These are phyloP conservation scores for Bothriochloa decipiens DNA, from an alignment of 176 grass and related monocot genomes.

Conservation along the genomic window DNA sequence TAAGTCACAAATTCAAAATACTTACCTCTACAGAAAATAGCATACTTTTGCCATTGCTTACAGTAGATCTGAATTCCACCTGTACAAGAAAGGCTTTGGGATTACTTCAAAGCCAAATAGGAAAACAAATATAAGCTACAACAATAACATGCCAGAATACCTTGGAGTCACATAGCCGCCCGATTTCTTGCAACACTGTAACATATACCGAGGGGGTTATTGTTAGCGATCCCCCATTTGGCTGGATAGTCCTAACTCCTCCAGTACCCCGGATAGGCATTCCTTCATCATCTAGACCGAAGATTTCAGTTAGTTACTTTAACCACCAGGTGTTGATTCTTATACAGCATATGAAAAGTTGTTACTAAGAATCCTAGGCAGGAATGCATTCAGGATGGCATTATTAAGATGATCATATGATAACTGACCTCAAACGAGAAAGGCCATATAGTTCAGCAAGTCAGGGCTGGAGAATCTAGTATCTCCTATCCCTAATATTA, in stretches of 20 bases:
- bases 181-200: constrained; percentile 83
- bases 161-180: constrained; percentile 65
- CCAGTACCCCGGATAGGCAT: constrained; percentile 41
- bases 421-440: neutral
- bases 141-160: constrained; percentile 42
- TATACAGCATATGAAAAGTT: constrained; percentile 16
- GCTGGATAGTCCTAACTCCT: constrained; percentile 50
- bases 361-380: neutral
- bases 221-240: constrained; percentile 51
- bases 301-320: constrained; percentile 40
- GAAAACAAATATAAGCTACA: constrained; percentile 27
- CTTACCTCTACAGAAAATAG: constrained; percentile 88
- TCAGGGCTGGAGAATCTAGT: neutral
- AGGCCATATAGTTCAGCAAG: neutral
- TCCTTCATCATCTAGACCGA: constrained; percentile 68
- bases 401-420: neutral
- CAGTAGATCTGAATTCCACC: constrained; percentile 83
- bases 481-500: neutral
- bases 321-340: constrained; percentile 1
- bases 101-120: constrained; percentile 13
- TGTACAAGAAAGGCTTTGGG: constrained; percentile 38
- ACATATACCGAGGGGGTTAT: constrained; percentile 63
- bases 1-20: constrained; percentile 20
- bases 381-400: neutral
- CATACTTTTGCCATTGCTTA: constrained; percentile 58